Conservation (phyloP, 208 protist genomes). For the Acanthamoeba healyi region DNA sequence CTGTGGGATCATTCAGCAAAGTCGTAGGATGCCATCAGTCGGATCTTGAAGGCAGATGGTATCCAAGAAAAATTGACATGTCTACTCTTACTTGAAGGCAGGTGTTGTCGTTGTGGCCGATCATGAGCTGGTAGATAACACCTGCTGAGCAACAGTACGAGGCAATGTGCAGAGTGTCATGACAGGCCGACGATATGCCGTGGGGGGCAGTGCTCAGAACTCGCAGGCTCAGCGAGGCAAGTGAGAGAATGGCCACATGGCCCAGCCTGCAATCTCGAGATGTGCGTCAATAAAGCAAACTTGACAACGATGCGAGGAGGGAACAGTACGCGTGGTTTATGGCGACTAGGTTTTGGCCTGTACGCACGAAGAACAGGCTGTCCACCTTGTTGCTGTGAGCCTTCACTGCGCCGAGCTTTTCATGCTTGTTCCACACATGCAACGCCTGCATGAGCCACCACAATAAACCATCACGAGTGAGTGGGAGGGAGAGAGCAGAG, state of each 20-base stretch:
- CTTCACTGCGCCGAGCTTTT: no score
- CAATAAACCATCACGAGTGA: no score
- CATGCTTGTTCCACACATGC: no score
- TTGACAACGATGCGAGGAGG: neutral
- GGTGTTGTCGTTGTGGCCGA: conserved; percentile 49
- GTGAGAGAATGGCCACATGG: neutral
- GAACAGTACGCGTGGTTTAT: neutral
- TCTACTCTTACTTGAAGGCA: neutral
- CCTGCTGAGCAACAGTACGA: conserved; percentile 15
- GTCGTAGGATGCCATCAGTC: no score
- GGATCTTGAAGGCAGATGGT: neutral
- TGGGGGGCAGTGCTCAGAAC: neutral
- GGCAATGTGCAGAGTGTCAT: conserved; percentile 5
- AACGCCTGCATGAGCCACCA: no score
- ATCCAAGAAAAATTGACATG: neutral
- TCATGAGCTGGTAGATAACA: conserved; percentile 40
- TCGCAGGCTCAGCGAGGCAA: neutral
- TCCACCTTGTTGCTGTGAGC: no score
- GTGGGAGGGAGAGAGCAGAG: neutral
- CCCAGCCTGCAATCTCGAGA: no score
- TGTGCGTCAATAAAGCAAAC: neutral
- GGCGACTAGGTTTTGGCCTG: conserved; percentile 1
- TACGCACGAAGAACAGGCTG: conserved; percentile 16
- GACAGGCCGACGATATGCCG: conserved; percentile 9
- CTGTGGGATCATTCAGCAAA: no score